Evolutionary conservation across 2,329 filamentous ascomycete genomes (phyloP), one percentile per base, ranked within the genome.

Genomic region (Aspergillus transmontanensis): DNA sequence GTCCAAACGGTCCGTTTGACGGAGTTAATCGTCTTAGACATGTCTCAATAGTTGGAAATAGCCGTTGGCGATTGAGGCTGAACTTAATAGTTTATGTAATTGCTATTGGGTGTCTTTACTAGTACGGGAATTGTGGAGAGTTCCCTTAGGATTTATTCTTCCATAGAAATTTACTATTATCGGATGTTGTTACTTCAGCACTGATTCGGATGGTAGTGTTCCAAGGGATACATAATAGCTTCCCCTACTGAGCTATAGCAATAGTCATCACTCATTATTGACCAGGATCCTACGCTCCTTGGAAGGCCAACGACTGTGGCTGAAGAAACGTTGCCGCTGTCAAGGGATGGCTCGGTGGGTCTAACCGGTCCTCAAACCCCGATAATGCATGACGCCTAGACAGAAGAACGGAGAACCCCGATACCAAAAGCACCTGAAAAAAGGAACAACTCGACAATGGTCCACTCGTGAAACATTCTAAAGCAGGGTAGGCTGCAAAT

Each of bases 201-300:
- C n/a, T 21, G 10, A 2, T 46, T 23, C 1, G 5, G 21, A 10
- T 16, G 10, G 4, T 46, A n/a, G 0, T 19, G 1, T n/a, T 3
- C 16, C 39, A 34, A 34, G 32, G 32, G 32, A 34, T 34, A 32
- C 1, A 28, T 26, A 28, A 43, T 23, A n/a, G 1, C 19, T 1
- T 41, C 16, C 39, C 39, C 12, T n/a, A 41, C 6, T 0, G 19
- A 10, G 12, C 1, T 19, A 10, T 41, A 19, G 3, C 6, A 14
- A n/a, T 19, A 19, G 0, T 41, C 3, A 41, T 10, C 19, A n/a
- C 16, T 3, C 19, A n/a, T 41, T 10, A 41, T 41, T n/a, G 19
- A 41, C 9, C 39, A 9, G 3, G 16, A 6, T 6, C 4, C 11
- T 4, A 46, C 12, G 9, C 19, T n/a, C 41, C 7, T 23, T 6